Evolutionary conservation across 106 monocot genomes (phyloP).

Genomic region (Allium sativum): DNA sequence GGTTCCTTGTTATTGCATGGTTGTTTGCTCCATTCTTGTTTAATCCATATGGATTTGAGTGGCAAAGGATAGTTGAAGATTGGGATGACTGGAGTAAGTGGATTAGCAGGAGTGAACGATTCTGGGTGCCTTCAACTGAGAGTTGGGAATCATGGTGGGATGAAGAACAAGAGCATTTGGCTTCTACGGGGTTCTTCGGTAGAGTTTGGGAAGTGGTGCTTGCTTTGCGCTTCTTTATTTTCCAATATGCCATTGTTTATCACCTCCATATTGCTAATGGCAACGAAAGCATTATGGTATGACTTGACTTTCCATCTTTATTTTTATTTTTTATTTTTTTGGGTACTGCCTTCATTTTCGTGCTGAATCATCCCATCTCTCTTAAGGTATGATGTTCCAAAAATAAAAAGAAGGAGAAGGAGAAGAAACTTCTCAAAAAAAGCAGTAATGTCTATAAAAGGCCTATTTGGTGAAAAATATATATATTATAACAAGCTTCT

Average conservation of each 20-base stretch:
- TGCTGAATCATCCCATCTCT: no score
- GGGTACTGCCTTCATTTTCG: no score
- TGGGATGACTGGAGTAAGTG: constrained; percentile 95
- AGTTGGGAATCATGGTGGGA: constrained; percentile 99
- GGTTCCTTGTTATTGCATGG: constrained; percentile 90
- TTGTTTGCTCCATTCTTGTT: constrained; percentile 88
- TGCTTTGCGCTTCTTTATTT: constrained; percentile 68
- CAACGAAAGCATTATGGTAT: not conserved
- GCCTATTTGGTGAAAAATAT: no score
- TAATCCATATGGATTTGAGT: constrained; percentile 91
- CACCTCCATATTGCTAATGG: constrained; percentile 32
- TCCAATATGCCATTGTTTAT: constrained; percentile 87
- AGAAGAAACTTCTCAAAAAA: no score
- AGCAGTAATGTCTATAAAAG: no score
- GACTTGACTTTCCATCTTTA: constrained; percentile 5
- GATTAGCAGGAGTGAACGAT: constrained; percentile 73
- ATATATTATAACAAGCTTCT: no score
- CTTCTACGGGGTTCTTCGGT: constrained; percentile 56
- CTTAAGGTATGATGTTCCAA: no score
- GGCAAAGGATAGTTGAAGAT: constrained; percentile 88
- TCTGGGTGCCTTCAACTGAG: constrained; percentile 61
- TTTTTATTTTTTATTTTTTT: no score
- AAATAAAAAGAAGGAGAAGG: no score
- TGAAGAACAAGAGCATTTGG: constrained; percentile 72
- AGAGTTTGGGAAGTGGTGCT: constrained; percentile 43